A percentile compares a stretch with the other conserved stretches of the same genome.
Evolutionary conservation across 1,139 yeast genomes (phyloP).

Genomic region (Yamadazyma blattariae): DNA sequence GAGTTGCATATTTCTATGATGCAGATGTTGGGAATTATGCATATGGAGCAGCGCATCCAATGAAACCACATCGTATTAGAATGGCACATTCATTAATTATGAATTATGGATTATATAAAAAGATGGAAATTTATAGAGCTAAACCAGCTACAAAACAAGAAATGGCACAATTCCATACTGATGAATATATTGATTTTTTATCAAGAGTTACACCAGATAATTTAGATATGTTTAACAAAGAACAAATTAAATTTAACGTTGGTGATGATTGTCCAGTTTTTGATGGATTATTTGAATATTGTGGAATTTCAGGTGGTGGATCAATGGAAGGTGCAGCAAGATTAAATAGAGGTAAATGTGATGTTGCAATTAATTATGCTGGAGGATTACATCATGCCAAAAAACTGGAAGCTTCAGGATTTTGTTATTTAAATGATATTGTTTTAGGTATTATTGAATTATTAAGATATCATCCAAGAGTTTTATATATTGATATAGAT

Average conservation of each 20-base stretch:
- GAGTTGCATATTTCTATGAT: constrained; percentile 49
- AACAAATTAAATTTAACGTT: constrained; percentile 90
- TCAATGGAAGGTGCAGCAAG: constrained; percentile 90
- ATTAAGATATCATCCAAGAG: constrained; percentile 84
- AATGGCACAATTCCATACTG: constrained; percentile 98
- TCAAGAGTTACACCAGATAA: constrained; percentile 95
- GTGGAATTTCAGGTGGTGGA: constrained; percentile 86
- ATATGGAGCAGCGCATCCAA: constrained; percentile 97
- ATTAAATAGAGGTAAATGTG: constrained; percentile 79
- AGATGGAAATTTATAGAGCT: constrained; percentile 95
- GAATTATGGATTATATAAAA: constrained; percentile 95
- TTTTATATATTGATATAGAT: constrained; percentile 90
- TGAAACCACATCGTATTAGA: constrained; percentile 98
- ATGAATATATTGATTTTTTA: constrained; percentile 91
- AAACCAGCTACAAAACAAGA: constrained; percentile 98
- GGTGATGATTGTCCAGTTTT: constrained; percentile 98
- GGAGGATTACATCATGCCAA: constrained; percentile 98
- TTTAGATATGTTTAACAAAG: constrained; percentile 85
- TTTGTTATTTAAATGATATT: constrained; percentile 93
- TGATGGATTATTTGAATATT: constrained; percentile 90
- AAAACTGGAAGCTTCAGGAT: constrained; percentile 90
- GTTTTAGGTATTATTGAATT: constrained; percentile 83
- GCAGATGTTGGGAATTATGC: constrained; percentile 97
- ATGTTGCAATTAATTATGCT: constrained; percentile 95
- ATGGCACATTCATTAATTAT: constrained; percentile 96